These are phyloP conservation scores for Penicillium verhagenii DNA, from an alignment of 495 filamentous ascomycete genomes.

Conservation along the genomic window DNA sequence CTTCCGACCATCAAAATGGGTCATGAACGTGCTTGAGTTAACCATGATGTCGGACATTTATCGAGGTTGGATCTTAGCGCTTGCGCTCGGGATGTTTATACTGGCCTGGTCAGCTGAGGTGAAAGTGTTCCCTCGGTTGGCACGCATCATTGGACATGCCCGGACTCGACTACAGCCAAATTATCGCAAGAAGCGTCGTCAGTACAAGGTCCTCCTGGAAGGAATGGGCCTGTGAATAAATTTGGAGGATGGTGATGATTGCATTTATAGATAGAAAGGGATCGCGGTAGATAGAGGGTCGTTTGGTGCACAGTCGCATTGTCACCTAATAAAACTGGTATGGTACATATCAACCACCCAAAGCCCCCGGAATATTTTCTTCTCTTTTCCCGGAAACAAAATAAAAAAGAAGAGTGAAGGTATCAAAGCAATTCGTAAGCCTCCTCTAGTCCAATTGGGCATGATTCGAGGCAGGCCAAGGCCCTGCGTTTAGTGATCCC, in stretches of 20 bases:
- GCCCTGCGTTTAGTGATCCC: slow-evolving; percentile 74
- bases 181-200: slow-evolving; percentile 71
- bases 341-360: slow-evolving; percentile 26
- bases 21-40: slow-evolving; percentile 77
- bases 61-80: slow-evolving; percentile 63
- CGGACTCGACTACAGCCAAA: slow-evolving; percentile 55
- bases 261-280: slow-evolving; percentile 17
- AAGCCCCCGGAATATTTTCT: background rate
- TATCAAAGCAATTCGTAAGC: slow-evolving; percentile 1
- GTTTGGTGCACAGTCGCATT: slow-evolving; percentile 12
- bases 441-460: background rate
- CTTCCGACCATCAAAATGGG: slow-evolving; percentile 63
- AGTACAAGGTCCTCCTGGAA: slow-evolving; percentile 80
- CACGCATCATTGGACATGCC: slow-evolving; percentile 61
- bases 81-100: slow-evolving; percentile 66
- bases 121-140: slow-evolving; percentile 64
- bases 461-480: background rate
- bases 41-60: slow-evolving; percentile 71
- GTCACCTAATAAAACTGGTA: slow-evolving; percentile 20
- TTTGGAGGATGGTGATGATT: slow-evolving; percentile 6
- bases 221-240: slow-evolving; percentile 54
- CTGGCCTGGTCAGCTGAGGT: slow-evolving; percentile 70
- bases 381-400: background rate
- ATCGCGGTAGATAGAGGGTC: slow-evolving; percentile 10
- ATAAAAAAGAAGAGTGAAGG: background rate